These are phyloP conservation scores for Stevia rebaudiana DNA, from an alignment of 140 eudicot genomes.

Conservation along the genomic window DNA sequence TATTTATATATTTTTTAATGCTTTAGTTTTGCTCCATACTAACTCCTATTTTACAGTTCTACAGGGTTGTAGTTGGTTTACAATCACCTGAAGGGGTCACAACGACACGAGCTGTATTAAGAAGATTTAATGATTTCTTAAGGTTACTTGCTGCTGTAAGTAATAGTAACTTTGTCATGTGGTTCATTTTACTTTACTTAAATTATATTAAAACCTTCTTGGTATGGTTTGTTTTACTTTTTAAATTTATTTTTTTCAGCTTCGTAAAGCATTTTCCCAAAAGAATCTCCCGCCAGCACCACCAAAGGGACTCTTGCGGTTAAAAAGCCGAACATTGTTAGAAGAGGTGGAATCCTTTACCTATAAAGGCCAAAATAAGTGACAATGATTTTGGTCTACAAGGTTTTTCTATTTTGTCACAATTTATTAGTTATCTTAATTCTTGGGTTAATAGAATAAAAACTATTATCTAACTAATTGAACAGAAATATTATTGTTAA, in stretches of 20 bases:
- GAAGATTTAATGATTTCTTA: constrained; percentile 95
- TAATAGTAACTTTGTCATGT: background rate
- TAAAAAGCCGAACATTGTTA: constrained; percentile 63
- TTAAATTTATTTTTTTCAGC: constrained; percentile 35
- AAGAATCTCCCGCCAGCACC: constrained; percentile 87
- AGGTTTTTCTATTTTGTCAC: background rate
- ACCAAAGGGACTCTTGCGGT: constrained; percentile 82
- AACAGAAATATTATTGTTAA: background rate
- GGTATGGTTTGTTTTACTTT: background rate
- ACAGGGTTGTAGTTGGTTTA: constrained; percentile 89
- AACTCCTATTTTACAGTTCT: constrained; percentile 73
- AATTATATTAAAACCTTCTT: background rate
- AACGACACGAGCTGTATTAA: constrained; percentile 68
- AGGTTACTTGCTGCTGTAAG: constrained; percentile 91
- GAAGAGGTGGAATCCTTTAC: constrained; percentile 59
- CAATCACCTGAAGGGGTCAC: constrained; percentile 95
- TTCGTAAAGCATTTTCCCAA: constrained; percentile 63
- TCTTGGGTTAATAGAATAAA: background rate
- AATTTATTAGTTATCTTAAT: background rate
- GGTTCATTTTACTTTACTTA: background rate
- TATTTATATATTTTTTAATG: background rate
- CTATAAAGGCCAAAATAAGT: background rate
- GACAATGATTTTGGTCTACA: background rate
- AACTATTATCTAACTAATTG: background rate
- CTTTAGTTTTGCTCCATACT: constrained; percentile 15